Base-by-base conservation (phyloP, 306 rosid genomes). In the Vigna angularis region DNA sequence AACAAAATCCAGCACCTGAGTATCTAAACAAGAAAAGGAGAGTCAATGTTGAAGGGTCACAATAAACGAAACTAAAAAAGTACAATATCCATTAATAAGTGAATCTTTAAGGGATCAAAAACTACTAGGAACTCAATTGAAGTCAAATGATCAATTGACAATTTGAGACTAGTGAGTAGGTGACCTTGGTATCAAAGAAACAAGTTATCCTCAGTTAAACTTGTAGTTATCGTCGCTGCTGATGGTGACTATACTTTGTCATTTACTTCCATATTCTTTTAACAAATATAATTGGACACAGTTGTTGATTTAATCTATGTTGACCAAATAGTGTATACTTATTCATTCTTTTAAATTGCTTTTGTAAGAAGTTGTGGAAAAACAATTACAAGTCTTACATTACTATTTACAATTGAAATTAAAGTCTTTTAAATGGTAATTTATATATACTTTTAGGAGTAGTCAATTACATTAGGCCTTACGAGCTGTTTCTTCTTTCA, bases 61-160 rank as follows among this genome's bases (percentile, higher is more conserved):
- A 11, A 72, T 17, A 24, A 47, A 65, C 22, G 30, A 72, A 32
- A 42, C 34, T 70, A 1, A n/a, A 59, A 11, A 30, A 61, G 71
- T 9, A 36, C 34, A 68, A 81, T n/a, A 49, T 15, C 18, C 66
- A 74, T 63, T 42, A 48, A 36, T 12, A n/a, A 48, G 26, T 2
- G 22, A 70, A 70, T 51, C 64, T 61, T 30, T 18, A 45, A 70
- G 2, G 56, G 44, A 58, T 22, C 14, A 28, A 69, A 48, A 36
- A 30, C 9, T 32, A 42, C 4, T 42, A 2, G 64, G 42, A 34
- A 42, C 36, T 15, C 34, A 15, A 40, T 28, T 18, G 47, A 66
- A 75, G 58, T 68, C 11, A 68, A 50, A 49, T 30, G 40, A 4
- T 7, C n/a, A 56, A 45, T 44, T 55, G 28, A 73, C 38, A 53